Evolutionary conservation across 148 eudicot species (phyloP).

Genomic region (Amaranthus palmeri): DNA sequence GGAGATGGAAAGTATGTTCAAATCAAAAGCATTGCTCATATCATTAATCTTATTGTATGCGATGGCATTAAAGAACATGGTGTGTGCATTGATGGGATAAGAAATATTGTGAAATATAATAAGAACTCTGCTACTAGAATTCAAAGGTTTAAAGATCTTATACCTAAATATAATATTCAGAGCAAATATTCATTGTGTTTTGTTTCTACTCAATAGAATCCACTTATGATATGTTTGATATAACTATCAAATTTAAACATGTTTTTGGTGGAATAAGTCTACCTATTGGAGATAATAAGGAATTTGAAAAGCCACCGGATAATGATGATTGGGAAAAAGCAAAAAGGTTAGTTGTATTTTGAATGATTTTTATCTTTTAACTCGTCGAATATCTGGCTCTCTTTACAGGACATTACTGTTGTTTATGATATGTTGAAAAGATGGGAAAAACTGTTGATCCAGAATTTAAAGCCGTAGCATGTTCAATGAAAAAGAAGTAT

Average conservation of each 20-base stretch:
- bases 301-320: background rate
- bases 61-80: slow-evolving; percentile 1
- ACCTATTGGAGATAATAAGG: background rate
- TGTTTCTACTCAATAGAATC: background rate
- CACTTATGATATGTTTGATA: background rate
- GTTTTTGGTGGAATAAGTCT: background rate
- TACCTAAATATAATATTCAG: background rate
- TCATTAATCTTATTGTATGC: slow-evolving; percentile 1
- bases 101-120: background rate
- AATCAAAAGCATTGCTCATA: slow-evolving; percentile 6
- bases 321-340: background rate
- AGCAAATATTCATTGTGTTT: background rate
- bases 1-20: slow-evolving; percentile 5
- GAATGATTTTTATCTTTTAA: background rate
- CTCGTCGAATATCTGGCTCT: background rate
- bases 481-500: background rate
- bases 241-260: background rate
- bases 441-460: background rate
- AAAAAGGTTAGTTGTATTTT: background rate
- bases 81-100: background rate
- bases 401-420: background rate
- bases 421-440: background rate
- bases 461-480: background rate
- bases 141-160: background rate
- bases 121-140: slow-evolving; percentile 4